These are phyloP conservation scores for Xylaria venustula DNA, from an alignment of 495 filamentous ascomycete genomes.

Conservation along the genomic window DNA sequence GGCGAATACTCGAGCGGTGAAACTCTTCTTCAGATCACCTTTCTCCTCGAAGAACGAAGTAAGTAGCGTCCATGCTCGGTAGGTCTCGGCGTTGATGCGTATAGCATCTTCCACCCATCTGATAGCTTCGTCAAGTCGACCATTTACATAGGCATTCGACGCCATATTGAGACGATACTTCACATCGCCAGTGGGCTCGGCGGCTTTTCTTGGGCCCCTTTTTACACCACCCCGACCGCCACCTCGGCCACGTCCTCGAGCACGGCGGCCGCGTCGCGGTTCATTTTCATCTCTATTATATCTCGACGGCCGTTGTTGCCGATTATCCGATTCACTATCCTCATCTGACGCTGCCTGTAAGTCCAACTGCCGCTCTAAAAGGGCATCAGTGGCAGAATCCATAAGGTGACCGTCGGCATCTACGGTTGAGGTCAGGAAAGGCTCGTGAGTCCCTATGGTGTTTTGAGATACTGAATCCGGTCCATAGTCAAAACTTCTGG, in stretches of 20 bases:
- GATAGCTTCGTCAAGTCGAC: constrained; percentile 62
- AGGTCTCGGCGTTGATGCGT: constrained; percentile 79
- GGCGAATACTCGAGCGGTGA: constrained; percentile 67
- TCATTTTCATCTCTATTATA: not conserved
- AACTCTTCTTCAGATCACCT: constrained; percentile 64
- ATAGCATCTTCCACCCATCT: constrained; percentile 66
- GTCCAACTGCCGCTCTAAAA: constrained; percentile 10
- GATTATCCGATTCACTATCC: constrained; percentile 12
- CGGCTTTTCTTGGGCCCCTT: constrained; percentile 66
- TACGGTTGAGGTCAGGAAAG: not conserved
- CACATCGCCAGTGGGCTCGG: constrained; percentile 73
- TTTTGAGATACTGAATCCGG: too few relatives aligned
- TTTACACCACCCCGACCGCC: constrained; percentile 21
- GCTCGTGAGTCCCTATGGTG: not conserved
- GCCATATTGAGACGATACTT: constrained; percentile 69
- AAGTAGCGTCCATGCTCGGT: constrained; percentile 71
- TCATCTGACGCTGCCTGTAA: constrained; percentile 6
- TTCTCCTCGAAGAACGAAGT: constrained; percentile 69
- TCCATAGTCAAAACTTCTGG: not conserved
- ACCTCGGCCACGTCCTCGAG: constrained; percentile 1
- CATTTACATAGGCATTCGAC: constrained; percentile 65
- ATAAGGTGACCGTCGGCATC: not conserved
- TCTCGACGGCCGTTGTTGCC: not conserved
- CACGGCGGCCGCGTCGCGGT: constrained; percentile 12
- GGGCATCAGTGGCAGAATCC: constrained; percentile 10